Percentiles rank a stretch among this genome's conserved stretches.
phyloP scores from a whole-genome alignment of 257 asterid genomes.

The Schizonepeta tenuifolia region DNA sequence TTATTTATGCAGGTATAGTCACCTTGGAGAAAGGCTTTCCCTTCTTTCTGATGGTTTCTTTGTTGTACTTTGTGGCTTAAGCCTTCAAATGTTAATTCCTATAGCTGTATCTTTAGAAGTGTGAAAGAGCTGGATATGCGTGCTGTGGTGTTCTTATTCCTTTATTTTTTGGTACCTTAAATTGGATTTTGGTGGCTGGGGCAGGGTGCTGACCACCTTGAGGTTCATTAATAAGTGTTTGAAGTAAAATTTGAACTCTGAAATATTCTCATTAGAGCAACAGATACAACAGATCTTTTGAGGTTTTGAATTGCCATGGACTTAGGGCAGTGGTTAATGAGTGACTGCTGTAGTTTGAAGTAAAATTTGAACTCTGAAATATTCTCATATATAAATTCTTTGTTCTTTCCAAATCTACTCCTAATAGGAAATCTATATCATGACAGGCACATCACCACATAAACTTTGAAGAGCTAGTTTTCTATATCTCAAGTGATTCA shows the following conservation, averaged over 20 bases:
- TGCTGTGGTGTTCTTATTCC: not conserved
- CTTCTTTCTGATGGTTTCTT: not conserved
- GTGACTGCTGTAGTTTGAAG: not conserved
- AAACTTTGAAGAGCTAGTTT: not conserved
- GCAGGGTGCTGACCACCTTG: not conserved
- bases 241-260: not conserved
- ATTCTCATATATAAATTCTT: too few relatives aligned
- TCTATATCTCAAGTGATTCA: too few relatives aligned
- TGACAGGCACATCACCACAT: not conserved
- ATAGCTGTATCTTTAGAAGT: slow-evolving; percentile 15
- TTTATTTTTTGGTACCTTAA: not conserved
- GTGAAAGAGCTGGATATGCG: not conserved
- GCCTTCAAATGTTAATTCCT: not conserved
- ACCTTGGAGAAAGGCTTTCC: not conserved
- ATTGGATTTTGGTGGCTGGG: not conserved
- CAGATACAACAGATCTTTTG: not conserved
- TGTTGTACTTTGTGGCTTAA: not conserved
- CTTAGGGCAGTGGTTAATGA: not conserved
- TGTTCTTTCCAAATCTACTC: not conserved
- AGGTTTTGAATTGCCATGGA: not conserved
- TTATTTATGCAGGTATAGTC: not conserved
- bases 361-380: too few relatives aligned
- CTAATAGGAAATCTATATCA: not conserved
- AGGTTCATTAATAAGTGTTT: not conserved
- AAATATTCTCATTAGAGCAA: slow-evolving; percentile 7